phyloP scores from a whole-genome alignment of 2,329 filamentous ascomycete genomes.

The Trichophyton equinum region DNA sequence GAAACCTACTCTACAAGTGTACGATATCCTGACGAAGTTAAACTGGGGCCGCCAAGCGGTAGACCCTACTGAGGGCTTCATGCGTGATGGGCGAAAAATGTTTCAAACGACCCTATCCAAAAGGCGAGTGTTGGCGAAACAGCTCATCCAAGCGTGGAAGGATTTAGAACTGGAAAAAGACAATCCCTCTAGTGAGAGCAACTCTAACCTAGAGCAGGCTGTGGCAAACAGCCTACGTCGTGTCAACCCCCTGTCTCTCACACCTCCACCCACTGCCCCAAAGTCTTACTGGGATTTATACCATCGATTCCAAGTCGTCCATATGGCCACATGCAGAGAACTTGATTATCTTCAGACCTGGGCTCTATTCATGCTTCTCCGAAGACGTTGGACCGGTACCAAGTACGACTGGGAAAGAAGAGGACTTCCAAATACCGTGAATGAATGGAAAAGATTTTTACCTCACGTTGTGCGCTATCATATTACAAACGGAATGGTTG shows the following conservation, averaged over 20 bases:
- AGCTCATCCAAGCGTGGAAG: conserved; percentile 4
- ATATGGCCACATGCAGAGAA: conserved; percentile 9
- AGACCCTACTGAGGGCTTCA: conserved; percentile 18
- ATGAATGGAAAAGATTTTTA: conserved; percentile 39
- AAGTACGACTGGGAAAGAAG: conserved; percentile 22
- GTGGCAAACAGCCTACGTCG: not conserved
- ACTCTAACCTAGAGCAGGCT: no score
- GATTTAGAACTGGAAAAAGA: not conserved
- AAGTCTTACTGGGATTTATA: conserved; percentile 10
- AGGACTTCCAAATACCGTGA: conserved; percentile 33
- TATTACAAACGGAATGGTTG: conserved; percentile 29
- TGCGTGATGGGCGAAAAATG: conserved; percentile 22
- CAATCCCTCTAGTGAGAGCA: not conserved
- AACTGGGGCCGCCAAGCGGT: conserved; percentile 16
- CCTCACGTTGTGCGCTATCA: conserved; percentile 27
- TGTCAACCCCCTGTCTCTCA: not conserved
- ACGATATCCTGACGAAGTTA: conserved; percentile 26
- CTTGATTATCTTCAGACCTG: conserved; percentile 12
- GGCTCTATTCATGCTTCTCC: conserved; percentile 11
- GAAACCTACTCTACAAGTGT: conserved; percentile 45
- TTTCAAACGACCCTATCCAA: conserved; percentile 20
- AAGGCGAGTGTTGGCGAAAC: conserved; percentile 11
- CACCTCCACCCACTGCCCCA: conserved; percentile 1
- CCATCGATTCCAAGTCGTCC: conserved; percentile 6
- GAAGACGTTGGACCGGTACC: conserved; percentile 12